Base-by-base conservation (phyloP, 331 rosid species). In the Arachis monticola region DNA sequence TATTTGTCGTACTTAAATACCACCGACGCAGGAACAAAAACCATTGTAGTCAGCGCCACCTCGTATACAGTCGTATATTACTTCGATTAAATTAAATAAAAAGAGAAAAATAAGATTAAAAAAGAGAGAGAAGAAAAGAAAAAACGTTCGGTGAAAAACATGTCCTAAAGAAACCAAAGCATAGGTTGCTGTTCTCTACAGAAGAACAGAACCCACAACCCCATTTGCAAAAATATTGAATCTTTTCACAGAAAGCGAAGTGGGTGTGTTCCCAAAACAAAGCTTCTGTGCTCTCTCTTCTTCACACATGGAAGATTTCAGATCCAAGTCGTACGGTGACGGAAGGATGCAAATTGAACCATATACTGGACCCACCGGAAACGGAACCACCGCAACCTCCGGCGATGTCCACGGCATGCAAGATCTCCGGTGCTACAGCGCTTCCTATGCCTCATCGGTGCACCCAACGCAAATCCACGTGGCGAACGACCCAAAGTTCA, bases 371-470 rank as follows among this genome's bases (percentile, higher is more conserved):
- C 32, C 35, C 41, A 38, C 41, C 60, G 48, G 47, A 2, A 84
- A 35, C 6, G 79, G 85, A 60, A 70, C 70, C 14, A 45, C 62
- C 27, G 41, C 57, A 22, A 8, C 85, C 0, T 53, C 74, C 8
- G 85, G 57, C 2, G 85, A 38, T 13, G 55, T 77, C 62, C 72
- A 70, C 7, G 84, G 90, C 22, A 86, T 85, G 93, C 95, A 86
- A 77, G 99, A 94, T 83, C 88, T 90, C 68, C 81, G 96, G 51
- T 85, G 93, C 45, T 83, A 92, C 91, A 94, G 97, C n/a, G 93
- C 95, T 5, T 94, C 98, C 9, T 94, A 88, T 69, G 92, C 97
- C 41, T 84, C 97, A 5, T 87, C 98, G 2, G 91, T 79, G 2
- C 85, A 77, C 12, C 88, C 94, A 41, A 63, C 79, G 0, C 83